Conservation (phyloP, 2,329 filamentous ascomycete genomes). For the Cladosporium sp. region DNA sequence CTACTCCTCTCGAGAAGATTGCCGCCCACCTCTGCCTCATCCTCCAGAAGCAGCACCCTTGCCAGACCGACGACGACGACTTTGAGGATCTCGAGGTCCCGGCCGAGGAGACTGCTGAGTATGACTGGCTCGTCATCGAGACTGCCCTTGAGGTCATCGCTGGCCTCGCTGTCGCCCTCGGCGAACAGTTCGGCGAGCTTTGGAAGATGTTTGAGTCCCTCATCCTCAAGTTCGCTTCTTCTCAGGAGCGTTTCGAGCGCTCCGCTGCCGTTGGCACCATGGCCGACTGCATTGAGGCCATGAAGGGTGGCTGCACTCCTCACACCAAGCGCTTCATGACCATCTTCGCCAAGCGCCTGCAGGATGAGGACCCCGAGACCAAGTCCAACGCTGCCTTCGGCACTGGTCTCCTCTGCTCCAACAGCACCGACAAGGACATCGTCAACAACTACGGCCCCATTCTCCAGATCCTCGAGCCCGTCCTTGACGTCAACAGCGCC, state of each 20-base stretch:
- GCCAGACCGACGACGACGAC: slow-evolving; percentile 85
- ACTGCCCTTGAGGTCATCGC: slow-evolving; percentile 89
- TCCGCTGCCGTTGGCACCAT: slow-evolving; percentile 88
- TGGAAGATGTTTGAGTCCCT: slow-evolving; percentile 97
- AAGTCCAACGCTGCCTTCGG: slow-evolving; percentile 96
- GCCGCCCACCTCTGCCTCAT: slow-evolving; percentile 74
- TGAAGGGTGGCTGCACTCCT: slow-evolving; percentile 76
- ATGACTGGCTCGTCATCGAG: slow-evolving; percentile 96
- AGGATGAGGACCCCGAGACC: slow-evolving; percentile 85
- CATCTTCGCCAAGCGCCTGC: slow-evolving; percentile 79
- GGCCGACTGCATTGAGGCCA: slow-evolving; percentile 84
- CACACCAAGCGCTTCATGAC: slow-evolving; percentile 77
- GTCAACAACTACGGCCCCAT: slow-evolving; percentile 74
- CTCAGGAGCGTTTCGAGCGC: slow-evolving; percentile 82
- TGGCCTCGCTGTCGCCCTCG: slow-evolving; percentile 79
- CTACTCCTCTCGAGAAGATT: slow-evolving; percentile 55
- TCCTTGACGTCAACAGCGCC: slow-evolving; percentile 57
- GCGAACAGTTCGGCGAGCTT: slow-evolving; percentile 76
- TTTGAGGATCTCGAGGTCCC: slow-evolving; percentile 73
- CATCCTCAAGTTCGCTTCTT: slow-evolving; percentile 82
- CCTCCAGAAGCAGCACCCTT: slow-evolving; percentile 86
- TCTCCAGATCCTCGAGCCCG: slow-evolving; percentile 80
- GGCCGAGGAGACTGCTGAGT: slow-evolving; percentile 79
- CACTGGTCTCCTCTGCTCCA: slow-evolving; percentile 77
- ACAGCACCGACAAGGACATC: slow-evolving; percentile 76